phyloP scores from a whole-genome alignment of 139 green algal species.

The Tetradesmus lagerheimii region DNA sequence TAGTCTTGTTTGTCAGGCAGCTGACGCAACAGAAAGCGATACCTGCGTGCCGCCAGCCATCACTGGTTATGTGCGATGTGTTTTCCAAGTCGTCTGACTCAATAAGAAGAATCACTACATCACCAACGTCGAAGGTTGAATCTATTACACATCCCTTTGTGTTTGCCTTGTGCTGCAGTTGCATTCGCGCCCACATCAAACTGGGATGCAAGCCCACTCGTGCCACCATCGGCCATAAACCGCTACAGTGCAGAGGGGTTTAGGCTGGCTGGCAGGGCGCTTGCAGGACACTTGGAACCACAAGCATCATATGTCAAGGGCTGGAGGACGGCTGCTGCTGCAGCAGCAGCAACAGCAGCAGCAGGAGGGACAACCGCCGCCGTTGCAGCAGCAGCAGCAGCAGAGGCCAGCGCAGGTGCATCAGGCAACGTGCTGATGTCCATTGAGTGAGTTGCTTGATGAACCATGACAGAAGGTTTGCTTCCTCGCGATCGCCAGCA shows the following conservation, averaged over 20 bases:
- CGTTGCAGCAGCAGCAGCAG: background rate
- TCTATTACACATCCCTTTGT: background rate
- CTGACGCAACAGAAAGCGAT: too few relatives aligned
- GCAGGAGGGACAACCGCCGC: background rate
- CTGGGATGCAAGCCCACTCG: background rate
- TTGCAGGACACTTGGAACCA: background rate
- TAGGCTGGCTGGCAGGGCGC: background rate
- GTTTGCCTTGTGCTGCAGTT: background rate
- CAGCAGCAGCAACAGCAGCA: constrained; percentile 1
- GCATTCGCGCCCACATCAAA: background rate
- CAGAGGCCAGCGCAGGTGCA: background rate
- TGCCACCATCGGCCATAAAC: background rate
- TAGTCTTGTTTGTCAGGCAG: too few relatives aligned
- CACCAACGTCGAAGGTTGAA: background rate
- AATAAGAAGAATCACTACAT: too few relatives aligned
- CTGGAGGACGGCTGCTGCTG: background rate
- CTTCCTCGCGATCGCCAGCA: background rate
- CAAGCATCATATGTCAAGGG: background rate
- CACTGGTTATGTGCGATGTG: too few relatives aligned
- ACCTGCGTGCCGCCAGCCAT: too few relatives aligned
- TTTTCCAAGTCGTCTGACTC: too few relatives aligned
- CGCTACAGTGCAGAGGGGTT: background rate
- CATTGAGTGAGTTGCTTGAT: background rate
- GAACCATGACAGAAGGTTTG: too few relatives aligned
- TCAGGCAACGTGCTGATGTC: background rate